phyloP scores from a whole-genome alignment of 495 filamentous ascomycete species.

The Hypoxylon cercidicola region DNA sequence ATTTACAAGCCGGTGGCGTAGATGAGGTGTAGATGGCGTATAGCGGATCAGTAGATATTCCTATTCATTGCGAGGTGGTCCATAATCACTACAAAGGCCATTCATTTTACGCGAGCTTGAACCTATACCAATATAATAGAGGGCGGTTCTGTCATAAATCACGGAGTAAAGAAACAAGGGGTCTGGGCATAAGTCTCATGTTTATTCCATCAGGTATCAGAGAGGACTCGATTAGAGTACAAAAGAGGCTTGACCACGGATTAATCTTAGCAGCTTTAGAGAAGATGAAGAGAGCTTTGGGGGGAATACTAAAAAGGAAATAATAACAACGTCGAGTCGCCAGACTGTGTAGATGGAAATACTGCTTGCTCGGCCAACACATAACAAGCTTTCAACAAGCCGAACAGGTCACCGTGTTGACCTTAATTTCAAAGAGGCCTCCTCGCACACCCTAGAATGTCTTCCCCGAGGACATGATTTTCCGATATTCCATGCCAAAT shows the following conservation, averaged over 20 bases:
- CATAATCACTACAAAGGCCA: neutral
- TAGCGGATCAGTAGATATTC: neutral
- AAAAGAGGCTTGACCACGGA: constrained; percentile 47
- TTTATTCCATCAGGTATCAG: constrained; percentile 59
- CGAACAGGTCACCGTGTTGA: constrained; percentile 31
- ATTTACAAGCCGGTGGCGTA: constrained; percentile 56
- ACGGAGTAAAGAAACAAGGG: constrained; percentile 13
- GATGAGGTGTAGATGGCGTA: neutral
- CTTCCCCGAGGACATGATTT: constrained; percentile 29
- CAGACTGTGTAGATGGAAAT: constrained; percentile 45
- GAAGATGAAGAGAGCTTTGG: constrained; percentile 46
- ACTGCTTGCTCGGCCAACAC: constrained; percentile 47
- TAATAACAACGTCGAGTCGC: constrained; percentile 48
- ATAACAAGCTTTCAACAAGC: constrained; percentile 36
- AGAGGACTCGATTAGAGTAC: constrained; percentile 58
- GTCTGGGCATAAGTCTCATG: constrained; percentile 48
- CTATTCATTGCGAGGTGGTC: neutral
- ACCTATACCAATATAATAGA: constrained; percentile 13
- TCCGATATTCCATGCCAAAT: constrained; percentile 38
- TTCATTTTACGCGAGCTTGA: too few species aligned
- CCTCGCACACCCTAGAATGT: constrained; percentile 30
- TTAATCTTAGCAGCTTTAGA: constrained; percentile 49
- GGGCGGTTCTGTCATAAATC: constrained; percentile 9
- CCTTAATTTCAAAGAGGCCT: constrained; percentile 41
- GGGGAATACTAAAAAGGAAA: constrained; percentile 53